These are phyloP conservation scores for Crotalaria pallida DNA, from an alignment of 306 rosid species.

Conservation along the genomic window DNA sequence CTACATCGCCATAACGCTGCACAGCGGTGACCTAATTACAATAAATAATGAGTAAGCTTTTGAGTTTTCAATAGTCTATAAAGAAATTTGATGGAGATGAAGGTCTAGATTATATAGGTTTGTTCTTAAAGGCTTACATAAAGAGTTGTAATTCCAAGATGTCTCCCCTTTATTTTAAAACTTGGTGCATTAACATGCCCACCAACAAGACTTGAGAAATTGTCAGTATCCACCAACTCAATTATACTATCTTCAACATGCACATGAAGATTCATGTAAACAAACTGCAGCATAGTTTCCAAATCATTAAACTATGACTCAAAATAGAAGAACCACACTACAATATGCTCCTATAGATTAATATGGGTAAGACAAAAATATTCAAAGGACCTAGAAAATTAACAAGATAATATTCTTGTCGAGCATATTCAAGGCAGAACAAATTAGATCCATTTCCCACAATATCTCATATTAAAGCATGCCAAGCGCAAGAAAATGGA, in stretches of 20 bases:
- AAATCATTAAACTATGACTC: slow-evolving; percentile 22
- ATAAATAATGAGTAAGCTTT: slow-evolving; percentile 20
- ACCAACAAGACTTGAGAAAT: slow-evolving; percentile 35
- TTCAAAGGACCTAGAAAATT: slow-evolving; percentile 19
- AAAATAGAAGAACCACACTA: background rate
- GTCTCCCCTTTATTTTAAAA: slow-evolving; percentile 57
- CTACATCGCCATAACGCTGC: slow-evolving; percentile 61
- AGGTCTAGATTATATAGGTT: slow-evolving; percentile 8
- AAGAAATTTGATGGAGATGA: slow-evolving; percentile 17
- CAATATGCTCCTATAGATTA: background rate
- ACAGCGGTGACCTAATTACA: slow-evolving; percentile 68
- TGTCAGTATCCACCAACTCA: slow-evolving; percentile 52
- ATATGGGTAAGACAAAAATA: background rate
- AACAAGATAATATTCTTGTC: background rate
- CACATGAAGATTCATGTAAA: slow-evolving; percentile 72
- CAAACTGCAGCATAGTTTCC: slow-evolving; percentile 55
- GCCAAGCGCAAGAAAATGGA: slow-evolving; percentile 16
- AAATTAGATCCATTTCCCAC: slow-evolving; percentile 8
- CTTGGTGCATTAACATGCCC: slow-evolving; percentile 42
- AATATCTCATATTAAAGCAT: slow-evolving; percentile 17
- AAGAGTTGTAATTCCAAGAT: slow-evolving; percentile 77
- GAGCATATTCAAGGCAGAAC: slow-evolving; percentile 16
- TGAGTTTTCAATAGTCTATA: slow-evolving; percentile 7
- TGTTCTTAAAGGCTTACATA: slow-evolving; percentile 51
- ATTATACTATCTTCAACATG: slow-evolving; percentile 73